Percentiles rank a stretch among this genome's conserved stretches.
Conservation (phyloP, 1,284 basidiomycete species). For the Puccinia novopanici region DNA sequence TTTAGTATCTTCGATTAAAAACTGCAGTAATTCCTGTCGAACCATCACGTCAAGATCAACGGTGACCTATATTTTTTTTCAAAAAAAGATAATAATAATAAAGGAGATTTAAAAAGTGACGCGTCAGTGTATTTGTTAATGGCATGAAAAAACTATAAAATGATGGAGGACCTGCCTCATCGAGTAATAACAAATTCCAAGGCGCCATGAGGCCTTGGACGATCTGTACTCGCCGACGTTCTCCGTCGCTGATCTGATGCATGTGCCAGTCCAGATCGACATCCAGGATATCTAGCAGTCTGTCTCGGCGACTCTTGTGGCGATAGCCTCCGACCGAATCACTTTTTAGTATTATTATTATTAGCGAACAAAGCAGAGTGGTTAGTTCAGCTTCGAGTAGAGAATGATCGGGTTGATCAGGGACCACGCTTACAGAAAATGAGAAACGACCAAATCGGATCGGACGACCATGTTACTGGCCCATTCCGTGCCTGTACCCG, state of each 20-base stretch:
- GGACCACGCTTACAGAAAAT: slow-evolving; percentile 69
- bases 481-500: slow-evolving; percentile 62
- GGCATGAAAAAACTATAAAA: neutral
- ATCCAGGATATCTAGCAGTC: slow-evolving; percentile 84
- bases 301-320: slow-evolving; percentile 83
- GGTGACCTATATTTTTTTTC: slow-evolving; percentile 67
- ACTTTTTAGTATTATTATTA: slow-evolving; percentile 47
- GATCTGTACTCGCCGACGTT: slow-evolving; percentile 87
- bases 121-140: neutral
- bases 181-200: slow-evolving; percentile 89
- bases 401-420: no score
- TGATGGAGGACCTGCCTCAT: slow-evolving; percentile 68
- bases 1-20: slow-evolving; percentile 81
- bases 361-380: neutral
- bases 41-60: slow-evolving; percentile 98
- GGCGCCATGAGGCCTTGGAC: slow-evolving; percentile 95
- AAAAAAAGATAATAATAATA: no score
- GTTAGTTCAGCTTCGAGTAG: no score
- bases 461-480: slow-evolving; percentile 96
- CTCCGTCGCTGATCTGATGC: slow-evolving; percentile 92
- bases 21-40: slow-evolving; percentile 81
- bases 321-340: slow-evolving; percentile 95
- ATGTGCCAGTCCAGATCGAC: slow-evolving; percentile 88
- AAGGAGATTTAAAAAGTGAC: neutral
- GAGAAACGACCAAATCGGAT: slow-evolving; percentile 82